Base-by-base conservation (phyloP, 2,329 filamentous ascomycete species). In the Hawksworthiomyces lignivorus region DNA sequence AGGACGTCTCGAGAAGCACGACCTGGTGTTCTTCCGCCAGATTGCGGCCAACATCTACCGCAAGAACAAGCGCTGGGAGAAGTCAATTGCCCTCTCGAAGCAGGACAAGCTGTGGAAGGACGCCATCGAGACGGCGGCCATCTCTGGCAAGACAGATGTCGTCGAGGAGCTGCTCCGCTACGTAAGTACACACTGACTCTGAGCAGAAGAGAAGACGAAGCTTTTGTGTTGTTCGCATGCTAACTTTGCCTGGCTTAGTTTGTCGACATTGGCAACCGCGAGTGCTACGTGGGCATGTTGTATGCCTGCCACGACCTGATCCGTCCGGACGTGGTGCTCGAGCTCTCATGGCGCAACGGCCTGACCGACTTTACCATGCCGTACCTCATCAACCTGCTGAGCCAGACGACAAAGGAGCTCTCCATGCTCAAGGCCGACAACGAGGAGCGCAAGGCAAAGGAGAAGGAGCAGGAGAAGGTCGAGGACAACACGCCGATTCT, bases 11-110 rank as follows among this genome's bases (percentile, higher is more conserved):
- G 94, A 98, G 77, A 92, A 92, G 70, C 94, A 98, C 59, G 92
- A 98, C 44, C 71, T 98, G 36, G 89, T 98, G 50, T 98, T 98
- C 75, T 98, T 98, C 84, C 84, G 92, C 58, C 92, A 98, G 66
- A 95, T 98, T 58, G 92, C 92, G 5, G 88, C 94, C 52, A 95
- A 76, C 67, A 98, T 98, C 64, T 98, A 97, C 72, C 88, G 94
- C 63, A 98, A 97, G 77, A 97, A 95, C 74, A 97, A 97, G 83
- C 80, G 92, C 50, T 98, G 94, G 94, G 90, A 97, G 70, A 97
- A 97, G 71, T 96, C 89, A 4, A 98, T 98, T 63, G 80, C 87
- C 26, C 72, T 98, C 35, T 97, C 90, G 14, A 98, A 98, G 75
- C 90, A 98, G 63, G 92, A 98, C 72, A 97, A 96, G 77, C 73